A percentile compares a stretch with the other conserved stretches of the same genome.
Evolutionary conservation across 2,329 filamentous ascomycete genomes (phyloP).

Genomic region (Coniochaeta prunicola): DNA sequence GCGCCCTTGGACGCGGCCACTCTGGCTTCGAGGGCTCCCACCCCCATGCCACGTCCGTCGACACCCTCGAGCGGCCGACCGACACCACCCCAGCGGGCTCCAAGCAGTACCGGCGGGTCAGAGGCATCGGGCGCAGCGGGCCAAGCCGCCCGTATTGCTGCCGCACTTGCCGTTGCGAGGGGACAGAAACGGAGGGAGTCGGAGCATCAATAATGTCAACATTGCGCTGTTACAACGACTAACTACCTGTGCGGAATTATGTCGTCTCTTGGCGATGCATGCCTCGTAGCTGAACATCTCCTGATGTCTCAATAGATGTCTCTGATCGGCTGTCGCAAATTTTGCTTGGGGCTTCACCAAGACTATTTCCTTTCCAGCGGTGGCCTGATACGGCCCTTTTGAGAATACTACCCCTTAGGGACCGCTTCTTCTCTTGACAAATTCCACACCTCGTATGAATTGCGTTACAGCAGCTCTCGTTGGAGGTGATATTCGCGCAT

Average conservation of each 20-base stretch:
- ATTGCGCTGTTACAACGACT: not conserved
- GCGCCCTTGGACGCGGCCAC: not conserved
- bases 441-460: no score
- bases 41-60: not conserved
- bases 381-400: no score
- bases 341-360: not conserved
- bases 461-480: no score
- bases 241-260: not conserved
- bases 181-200: conserved; percentile 1
- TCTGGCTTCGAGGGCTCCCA: not conserved
- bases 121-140: not conserved
- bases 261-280: not conserved
- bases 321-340: not conserved
- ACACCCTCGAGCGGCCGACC: not conserved
- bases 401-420: no score
- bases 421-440: no score
- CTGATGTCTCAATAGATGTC: not conserved
- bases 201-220: not conserved
- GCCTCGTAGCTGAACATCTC: not conserved
- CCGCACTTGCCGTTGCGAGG: not conserved
- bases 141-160: not conserved
- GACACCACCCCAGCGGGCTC: not conserved
- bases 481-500: no score
- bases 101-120: not conserved
- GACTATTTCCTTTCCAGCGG: not conserved